phyloP scores from a whole-genome alignment of 1,284 basidiomycete genomes.

The Ceratobasidium sp. region DNA sequence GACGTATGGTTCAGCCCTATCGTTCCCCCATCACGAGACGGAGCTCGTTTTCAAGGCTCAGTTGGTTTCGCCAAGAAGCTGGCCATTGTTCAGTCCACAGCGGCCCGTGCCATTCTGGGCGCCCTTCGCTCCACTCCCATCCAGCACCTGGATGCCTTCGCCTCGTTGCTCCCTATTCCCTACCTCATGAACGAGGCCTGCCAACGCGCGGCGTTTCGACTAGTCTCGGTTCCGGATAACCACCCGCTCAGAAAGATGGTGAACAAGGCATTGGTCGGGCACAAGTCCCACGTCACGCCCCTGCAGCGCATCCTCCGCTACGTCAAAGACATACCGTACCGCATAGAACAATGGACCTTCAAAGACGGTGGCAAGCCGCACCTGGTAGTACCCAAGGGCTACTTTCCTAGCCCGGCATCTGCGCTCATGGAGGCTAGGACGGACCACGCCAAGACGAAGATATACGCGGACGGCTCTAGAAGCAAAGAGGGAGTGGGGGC shows the following conservation, averaged over 20 bases:
- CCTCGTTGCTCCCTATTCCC: not conserved
- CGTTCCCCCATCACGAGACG: too few relatives aligned
- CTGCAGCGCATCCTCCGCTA: not conserved
- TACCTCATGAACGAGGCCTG: constrained; percentile 24
- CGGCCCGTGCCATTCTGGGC: constrained; percentile 12
- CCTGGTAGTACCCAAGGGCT: not conserved
- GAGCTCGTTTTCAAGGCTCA: not conserved
- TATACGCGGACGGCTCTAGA: not conserved
- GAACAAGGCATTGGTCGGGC: not conserved
- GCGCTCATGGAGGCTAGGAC: not conserved
- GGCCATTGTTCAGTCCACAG: not conserved
- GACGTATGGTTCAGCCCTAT: too few relatives aligned
- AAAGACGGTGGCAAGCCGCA: not conserved
- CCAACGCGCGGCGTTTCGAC: not conserved
- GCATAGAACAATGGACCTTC: not conserved
- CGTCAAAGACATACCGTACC: not conserved
- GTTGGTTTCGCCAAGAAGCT: constrained; percentile 15
- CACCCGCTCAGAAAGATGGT: constrained; percentile 13
- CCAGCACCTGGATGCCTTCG: not conserved
- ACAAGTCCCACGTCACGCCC: constrained; percentile 7
- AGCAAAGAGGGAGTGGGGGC: not conserved
- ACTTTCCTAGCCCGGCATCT: not conserved
- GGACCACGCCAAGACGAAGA: not conserved
- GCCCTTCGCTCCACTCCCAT: constrained; percentile 12
- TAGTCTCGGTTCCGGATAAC: not conserved